phyloP scores from a whole-genome alignment of 345 rosid species.

The Rhodomyrtus tomentosa region DNA sequence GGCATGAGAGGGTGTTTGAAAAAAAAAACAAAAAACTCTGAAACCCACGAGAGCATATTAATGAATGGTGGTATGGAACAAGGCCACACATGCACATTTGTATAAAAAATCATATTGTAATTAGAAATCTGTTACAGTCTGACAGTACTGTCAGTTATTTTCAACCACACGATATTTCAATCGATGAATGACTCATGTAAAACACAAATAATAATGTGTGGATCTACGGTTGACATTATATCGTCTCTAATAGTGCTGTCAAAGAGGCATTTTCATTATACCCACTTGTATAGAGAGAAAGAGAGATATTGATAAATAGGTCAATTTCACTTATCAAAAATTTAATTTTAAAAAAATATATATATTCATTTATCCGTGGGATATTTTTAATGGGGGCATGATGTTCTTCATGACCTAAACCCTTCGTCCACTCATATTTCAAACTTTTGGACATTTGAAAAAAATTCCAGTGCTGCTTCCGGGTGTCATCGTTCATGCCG shows the following conservation, averaged over 20 bases:
- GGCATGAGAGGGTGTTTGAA: slow-evolving; percentile 7
- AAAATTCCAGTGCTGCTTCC: neutral
- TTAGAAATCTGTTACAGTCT: too few relatives aligned
- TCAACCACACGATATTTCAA: too few relatives aligned
- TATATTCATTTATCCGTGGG: neutral
- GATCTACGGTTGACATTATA: too few relatives aligned
- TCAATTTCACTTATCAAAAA: neutral
- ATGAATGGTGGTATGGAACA: slow-evolving; percentile 13
- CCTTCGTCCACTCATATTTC: neutral
- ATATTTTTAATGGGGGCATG: slow-evolving; percentile 13
- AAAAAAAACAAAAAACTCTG: slow-evolving; percentile 3
- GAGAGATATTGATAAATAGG: neutral
- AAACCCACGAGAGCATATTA: slow-evolving; percentile 13
- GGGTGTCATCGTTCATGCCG: neutral
- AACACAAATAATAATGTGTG: too few relatives aligned
- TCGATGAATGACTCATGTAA: too few relatives aligned
- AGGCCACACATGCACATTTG: neutral
- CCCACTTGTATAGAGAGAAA: neutral
- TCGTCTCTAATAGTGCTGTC: too few relatives aligned
- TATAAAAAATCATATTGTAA: neutral
- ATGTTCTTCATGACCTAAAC: slow-evolving; percentile 31
- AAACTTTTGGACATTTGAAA: neutral
- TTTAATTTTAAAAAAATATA: neutral
- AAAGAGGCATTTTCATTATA: neutral
- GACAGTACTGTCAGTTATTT: too few relatives aligned